A percentile compares a stretch with the other conserved stretches of the same genome.
Conservation (phyloP, 164 flowering plant genomes). For the Liquidambar formosana region DNA sequence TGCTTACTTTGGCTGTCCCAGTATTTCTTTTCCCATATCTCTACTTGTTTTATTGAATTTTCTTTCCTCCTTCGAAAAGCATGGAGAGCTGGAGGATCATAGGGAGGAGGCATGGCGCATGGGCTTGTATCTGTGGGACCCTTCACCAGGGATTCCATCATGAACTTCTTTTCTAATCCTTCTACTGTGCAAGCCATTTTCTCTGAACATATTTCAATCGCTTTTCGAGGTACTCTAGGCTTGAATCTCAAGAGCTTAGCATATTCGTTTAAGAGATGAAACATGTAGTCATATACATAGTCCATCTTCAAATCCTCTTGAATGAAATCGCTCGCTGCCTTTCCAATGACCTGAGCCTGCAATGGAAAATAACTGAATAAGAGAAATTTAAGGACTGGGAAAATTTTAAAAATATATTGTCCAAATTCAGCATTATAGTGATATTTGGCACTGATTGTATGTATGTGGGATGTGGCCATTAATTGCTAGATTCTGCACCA, state of each 20-base stretch:
- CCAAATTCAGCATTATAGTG: too few relatives aligned
- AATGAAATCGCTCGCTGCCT: slow-evolving; percentile 52
- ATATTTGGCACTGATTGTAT: too few relatives aligned
- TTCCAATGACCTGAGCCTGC: slow-evolving; percentile 65
- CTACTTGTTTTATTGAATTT: slow-evolving; percentile 39
- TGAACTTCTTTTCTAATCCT: slow-evolving; percentile 45
- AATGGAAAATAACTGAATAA: background rate
- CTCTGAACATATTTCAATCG: slow-evolving; percentile 52
- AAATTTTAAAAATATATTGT: too few relatives aligned
- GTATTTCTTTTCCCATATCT: slow-evolving; percentile 44
- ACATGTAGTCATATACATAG: slow-evolving; percentile 73
- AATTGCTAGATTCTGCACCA: too few relatives aligned
- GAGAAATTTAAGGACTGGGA: background rate
- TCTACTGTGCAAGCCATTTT: slow-evolving; percentile 47
- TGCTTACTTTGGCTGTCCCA: slow-evolving; percentile 22
- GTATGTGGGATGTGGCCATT: too few relatives aligned
- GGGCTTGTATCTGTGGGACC: slow-evolving; percentile 41
- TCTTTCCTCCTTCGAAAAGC: slow-evolving; percentile 23
- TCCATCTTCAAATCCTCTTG: slow-evolving; percentile 60
- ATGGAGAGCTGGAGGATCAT: slow-evolving; percentile 31
- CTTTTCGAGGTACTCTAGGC: slow-evolving; percentile 41
- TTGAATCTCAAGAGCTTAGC: slow-evolving; percentile 57
- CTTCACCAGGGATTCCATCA: slow-evolving; percentile 52
- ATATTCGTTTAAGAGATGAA: slow-evolving; percentile 60
- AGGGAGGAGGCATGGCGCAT: slow-evolving; percentile 55